Evolutionary conservation across 768 basidiomycete species (phyloP).

Genomic region (Lanmaoa rubissima): DNA sequence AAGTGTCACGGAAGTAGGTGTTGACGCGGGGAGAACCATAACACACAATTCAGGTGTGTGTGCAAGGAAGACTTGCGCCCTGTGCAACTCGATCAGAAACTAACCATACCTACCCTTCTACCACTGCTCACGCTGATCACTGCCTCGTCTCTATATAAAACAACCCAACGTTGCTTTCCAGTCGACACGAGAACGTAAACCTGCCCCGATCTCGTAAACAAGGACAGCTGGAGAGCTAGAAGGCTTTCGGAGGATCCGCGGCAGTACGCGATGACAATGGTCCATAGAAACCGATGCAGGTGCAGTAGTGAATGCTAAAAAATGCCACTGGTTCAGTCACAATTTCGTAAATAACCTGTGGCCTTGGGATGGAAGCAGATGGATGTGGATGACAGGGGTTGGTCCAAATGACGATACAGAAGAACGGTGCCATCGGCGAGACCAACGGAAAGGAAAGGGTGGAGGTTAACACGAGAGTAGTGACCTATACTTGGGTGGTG

Average conservation of each 20-base stretch:
- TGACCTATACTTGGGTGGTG: slow-evolving; percentile 47
- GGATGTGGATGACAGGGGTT: slow-evolving; percentile 72
- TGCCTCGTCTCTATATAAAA: slow-evolving; percentile 88
- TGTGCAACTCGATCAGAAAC: slow-evolving; percentile 37
- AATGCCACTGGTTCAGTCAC: slow-evolving; percentile 89
- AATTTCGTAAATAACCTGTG: slow-evolving; percentile 79
- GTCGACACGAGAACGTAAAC: slow-evolving; percentile 80
- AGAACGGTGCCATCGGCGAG: slow-evolving; percentile 94
- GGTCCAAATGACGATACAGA: slow-evolving; percentile 87
- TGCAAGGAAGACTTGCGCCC: slow-evolving; percentile 67
- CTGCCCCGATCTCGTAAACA: slow-evolving; percentile 85
- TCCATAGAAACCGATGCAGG: slow-evolving; percentile 24
- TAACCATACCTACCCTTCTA: slow-evolving; percentile 80
- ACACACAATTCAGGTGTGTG: slow-evolving; percentile 80
- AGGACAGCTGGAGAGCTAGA: slow-evolving; percentile 63
- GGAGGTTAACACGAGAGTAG: slow-evolving; percentile 75
- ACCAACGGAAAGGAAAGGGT: slow-evolving; percentile 86
- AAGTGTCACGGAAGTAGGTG: slow-evolving; percentile 52
- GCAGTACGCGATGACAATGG: slow-evolving; percentile 15
- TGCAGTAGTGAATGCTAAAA: slow-evolving; percentile 71
- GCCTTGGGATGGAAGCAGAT: slow-evolving; percentile 79
- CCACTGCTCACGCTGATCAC: slow-evolving; percentile 83
- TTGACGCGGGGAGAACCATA: slow-evolving; percentile 84
- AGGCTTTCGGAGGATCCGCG: slow-evolving; percentile 40
- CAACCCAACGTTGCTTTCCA: slow-evolving; percentile 67